Conservation (phyloP, 2,329 filamentous ascomycete species). For the Aphanoascus verrucosus region DNA sequence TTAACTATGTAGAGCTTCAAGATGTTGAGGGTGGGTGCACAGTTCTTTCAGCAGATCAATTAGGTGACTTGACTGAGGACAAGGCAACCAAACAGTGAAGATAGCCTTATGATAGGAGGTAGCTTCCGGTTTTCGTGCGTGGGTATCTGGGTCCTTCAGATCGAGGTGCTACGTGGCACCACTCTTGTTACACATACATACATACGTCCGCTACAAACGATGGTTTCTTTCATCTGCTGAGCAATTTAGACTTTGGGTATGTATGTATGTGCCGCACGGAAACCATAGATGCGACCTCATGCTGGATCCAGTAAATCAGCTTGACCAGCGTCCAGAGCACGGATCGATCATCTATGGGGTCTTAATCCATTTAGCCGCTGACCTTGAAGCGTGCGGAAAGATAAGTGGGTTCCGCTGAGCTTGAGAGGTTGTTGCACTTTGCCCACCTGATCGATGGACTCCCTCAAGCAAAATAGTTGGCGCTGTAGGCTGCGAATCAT, state of each 20-base stretch:
- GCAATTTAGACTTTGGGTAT: background rate
- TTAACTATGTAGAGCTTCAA: no score
- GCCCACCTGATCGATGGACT: no score
- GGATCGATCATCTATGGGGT: background rate
- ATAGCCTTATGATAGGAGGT: background rate
- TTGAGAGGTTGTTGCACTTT: no score
- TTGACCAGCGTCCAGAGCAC: background rate
- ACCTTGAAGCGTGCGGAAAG: background rate
- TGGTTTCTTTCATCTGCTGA: background rate
- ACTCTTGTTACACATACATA: slow-evolving; percentile 6
- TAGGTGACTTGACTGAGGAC: no score
- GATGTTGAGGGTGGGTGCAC: no score
- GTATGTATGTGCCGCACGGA: background rate
- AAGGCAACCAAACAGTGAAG: no score
- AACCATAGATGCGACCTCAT: background rate
- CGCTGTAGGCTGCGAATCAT: no score
- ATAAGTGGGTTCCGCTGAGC: no score
- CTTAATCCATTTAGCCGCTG: background rate
- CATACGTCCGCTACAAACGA: background rate
- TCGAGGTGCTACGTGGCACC: slow-evolving; percentile 7
- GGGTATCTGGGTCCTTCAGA: background rate
- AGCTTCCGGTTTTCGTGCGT: background rate
- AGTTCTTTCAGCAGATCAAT: no score
- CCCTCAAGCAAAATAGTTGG: no score
- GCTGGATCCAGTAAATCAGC: slow-evolving; percentile 1